Conservation (phyloP, 2,329 filamentous ascomycete species). For the Lasiodiplodia gonubiensis region DNA sequence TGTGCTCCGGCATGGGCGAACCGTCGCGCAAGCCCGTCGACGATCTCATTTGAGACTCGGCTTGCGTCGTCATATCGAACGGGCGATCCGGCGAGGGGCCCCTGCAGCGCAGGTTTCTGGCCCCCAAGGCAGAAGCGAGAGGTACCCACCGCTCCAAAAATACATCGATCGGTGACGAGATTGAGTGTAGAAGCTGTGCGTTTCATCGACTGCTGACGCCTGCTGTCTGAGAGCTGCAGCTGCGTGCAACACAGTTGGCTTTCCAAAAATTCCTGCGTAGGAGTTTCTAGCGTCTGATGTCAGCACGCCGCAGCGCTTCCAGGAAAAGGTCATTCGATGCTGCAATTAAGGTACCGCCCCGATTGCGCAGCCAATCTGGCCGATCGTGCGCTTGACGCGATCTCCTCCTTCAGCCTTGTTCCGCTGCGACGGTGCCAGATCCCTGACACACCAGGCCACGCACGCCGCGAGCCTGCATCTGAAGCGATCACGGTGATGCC, state of each 20-base stretch:
- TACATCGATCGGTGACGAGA: conserved; percentile 20
- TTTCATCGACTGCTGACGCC: conserved; percentile 11
- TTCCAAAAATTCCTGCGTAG: conserved; percentile 18
- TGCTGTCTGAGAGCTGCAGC: neutral
- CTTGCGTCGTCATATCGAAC: conserved; percentile 13
- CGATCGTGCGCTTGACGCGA: conserved; percentile 8
- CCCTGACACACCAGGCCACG: neutral
- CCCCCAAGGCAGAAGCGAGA: conserved; percentile 23
- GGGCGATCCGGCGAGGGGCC: conserved; percentile 8
- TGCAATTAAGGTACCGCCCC: conserved; percentile 24
- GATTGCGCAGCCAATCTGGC: conserved; percentile 17
- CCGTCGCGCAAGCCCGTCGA: conserved; percentile 14
- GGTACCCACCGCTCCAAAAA: conserved; percentile 28
- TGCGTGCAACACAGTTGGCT: conserved; percentile 6
- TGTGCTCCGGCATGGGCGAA: conserved; percentile 11
- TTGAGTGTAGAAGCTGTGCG: conserved; percentile 1
- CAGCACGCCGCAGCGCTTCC: conserved; percentile 25
- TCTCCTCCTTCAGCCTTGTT: conserved; percentile 25
- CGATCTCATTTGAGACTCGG: neutral
- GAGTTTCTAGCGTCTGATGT: conserved; percentile 23
- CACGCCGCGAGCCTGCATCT: neutral
- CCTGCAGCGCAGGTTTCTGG: conserved; percentile 6
- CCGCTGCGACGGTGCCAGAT: conserved; percentile 20
- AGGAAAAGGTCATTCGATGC: conserved; percentile 24
- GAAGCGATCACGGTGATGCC: neutral